Percentiles rank a stretch among this genome's conserved stretches.
Evolutionary conservation across 257 asterid species (phyloP).

Genomic region (Jacaranda copaia): DNA sequence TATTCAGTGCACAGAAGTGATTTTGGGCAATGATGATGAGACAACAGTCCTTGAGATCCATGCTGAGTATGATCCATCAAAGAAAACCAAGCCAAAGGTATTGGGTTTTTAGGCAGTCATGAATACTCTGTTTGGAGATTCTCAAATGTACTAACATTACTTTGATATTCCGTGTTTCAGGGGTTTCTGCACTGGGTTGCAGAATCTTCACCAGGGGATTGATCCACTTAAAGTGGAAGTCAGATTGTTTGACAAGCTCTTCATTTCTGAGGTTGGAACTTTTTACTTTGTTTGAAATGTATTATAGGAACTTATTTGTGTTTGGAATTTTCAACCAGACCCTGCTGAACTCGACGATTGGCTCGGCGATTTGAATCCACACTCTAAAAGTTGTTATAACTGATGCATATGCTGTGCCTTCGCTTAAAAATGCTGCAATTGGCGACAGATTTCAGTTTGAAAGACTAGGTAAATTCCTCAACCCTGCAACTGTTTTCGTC

Average conservation of each 20-base stretch:
- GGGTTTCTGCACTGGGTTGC: conserved; percentile 98
- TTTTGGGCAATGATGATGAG: conserved; percentile 65
- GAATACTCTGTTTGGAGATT: conserved; percentile 45
- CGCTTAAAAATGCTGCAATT: conserved; percentile 58
- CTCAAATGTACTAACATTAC: background rate
- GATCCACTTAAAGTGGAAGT: conserved; percentile 85
- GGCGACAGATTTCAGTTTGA: conserved; percentile 94
- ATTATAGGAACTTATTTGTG: background rate
- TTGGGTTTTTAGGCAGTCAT: background rate
- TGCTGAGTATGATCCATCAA: conserved; percentile 82
- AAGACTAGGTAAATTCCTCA: conserved; percentile 73
- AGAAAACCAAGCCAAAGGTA: conserved; percentile 92
- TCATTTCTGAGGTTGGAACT: conserved; percentile 79
- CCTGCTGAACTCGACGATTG: conserved; percentile 89
- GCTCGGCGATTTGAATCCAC: conserved; percentile 84
- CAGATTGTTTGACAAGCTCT: conserved; percentile 77
- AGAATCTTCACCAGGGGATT: conserved; percentile 71
- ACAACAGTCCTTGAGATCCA: conserved; percentile 73
- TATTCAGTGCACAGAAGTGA: conserved; percentile 80
- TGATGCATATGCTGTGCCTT: conserved; percentile 79
- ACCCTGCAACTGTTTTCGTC: background rate
- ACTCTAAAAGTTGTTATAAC: conserved; percentile 67
- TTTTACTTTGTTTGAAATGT: background rate
- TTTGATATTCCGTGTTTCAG: conserved; percentile 46
- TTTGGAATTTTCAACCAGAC: conserved; percentile 51